Evolutionary conservation across 441 rosid species (phyloP).

Genomic region (Erysimum cheiri): DNA sequence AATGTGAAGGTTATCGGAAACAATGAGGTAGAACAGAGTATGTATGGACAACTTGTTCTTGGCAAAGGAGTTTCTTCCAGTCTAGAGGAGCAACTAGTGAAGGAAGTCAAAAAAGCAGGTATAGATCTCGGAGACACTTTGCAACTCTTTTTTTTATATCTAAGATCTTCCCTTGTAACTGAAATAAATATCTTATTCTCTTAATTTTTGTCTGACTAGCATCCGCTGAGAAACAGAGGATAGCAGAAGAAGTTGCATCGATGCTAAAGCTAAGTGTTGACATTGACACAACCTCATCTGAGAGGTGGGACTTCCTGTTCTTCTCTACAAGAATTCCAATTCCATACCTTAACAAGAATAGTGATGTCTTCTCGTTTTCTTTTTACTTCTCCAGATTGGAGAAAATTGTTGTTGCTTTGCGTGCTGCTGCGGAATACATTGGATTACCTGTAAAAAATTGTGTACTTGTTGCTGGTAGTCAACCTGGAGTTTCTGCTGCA

Average conservation of each 20-base stretch:
- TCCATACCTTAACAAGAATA: background rate
- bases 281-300: slow-evolving; percentile 74
- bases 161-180: slow-evolving; percentile 13
- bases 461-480: slow-evolving; percentile 85
- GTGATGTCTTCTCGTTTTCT: background rate
- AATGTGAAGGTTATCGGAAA: slow-evolving; percentile 68
- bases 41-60: slow-evolving; percentile 79
- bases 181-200: slow-evolving; percentile 3
- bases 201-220: slow-evolving; percentile 51
- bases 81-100: slow-evolving; percentile 73
- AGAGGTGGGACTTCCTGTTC: slow-evolving; percentile 55
- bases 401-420: slow-evolving; percentile 78
- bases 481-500: slow-evolving; percentile 78
- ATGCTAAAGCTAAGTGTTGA: slow-evolving; percentile 83
- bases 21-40: slow-evolving; percentile 71
- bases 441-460: slow-evolving; percentile 63
- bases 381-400: slow-evolving; percentile 51
- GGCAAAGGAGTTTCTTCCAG: slow-evolving; percentile 66
- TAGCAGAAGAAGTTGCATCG: slow-evolving; percentile 92
- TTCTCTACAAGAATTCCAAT: background rate
- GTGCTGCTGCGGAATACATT: slow-evolving; percentile 81
- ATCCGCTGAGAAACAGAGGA: slow-evolving; percentile 84
- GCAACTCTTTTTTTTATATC: background rate
- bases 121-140: slow-evolving; percentile 8
- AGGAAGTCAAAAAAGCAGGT: slow-evolving; percentile 88